phyloP scores from a whole-genome alignment of 2,329 filamentous ascomycete species.

The Aspergillus ruber region DNA sequence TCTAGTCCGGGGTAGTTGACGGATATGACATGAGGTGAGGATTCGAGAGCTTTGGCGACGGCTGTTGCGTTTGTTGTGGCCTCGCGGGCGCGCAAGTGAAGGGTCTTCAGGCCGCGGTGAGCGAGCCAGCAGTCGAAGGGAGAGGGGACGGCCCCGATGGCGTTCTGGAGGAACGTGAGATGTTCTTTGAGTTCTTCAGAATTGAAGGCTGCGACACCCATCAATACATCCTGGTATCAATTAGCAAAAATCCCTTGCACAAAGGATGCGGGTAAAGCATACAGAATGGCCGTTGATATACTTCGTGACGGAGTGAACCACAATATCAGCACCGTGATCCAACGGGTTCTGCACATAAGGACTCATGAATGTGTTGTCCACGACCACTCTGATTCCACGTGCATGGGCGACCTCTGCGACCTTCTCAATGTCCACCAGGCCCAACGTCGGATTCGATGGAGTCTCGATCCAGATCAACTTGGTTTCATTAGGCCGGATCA shows the following conservation, averaged over 20 bases:
- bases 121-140: slow-evolving; percentile 98
- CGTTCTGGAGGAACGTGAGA: slow-evolving; percentile 90
- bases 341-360: slow-evolving; percentile 97
- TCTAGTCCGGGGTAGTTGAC: slow-evolving; percentile 94
- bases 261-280: slow-evolving; percentile 11
- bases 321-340: slow-evolving; percentile 90
- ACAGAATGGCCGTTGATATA: slow-evolving; percentile 93
- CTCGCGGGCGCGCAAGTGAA: slow-evolving; percentile 85
- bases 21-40: slow-evolving; percentile 71
- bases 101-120: slow-evolving; percentile 91
- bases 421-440: slow-evolving; percentile 84
- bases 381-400: slow-evolving; percentile 89
- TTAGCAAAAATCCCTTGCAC: slow-evolving; percentile 4
- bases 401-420: slow-evolving; percentile 77
- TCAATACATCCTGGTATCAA: slow-evolving; percentile 68
- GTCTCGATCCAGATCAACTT: slow-evolving; percentile 97
- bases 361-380: slow-evolving; percentile 97
- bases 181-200: slow-evolving; percentile 68
- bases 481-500: slow-evolving; percentile 76
- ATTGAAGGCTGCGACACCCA: slow-evolving; percentile 96
- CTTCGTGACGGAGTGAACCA: slow-evolving; percentile 95
- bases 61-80: slow-evolving; percentile 73
- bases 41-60: slow-evolving; percentile 70
- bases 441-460: slow-evolving; percentile 88
- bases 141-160: slow-evolving; percentile 89